Base-by-base conservation (phyloP, 2,329 filamentous ascomycete species). In the Trichoderma oligosporum region DNA sequence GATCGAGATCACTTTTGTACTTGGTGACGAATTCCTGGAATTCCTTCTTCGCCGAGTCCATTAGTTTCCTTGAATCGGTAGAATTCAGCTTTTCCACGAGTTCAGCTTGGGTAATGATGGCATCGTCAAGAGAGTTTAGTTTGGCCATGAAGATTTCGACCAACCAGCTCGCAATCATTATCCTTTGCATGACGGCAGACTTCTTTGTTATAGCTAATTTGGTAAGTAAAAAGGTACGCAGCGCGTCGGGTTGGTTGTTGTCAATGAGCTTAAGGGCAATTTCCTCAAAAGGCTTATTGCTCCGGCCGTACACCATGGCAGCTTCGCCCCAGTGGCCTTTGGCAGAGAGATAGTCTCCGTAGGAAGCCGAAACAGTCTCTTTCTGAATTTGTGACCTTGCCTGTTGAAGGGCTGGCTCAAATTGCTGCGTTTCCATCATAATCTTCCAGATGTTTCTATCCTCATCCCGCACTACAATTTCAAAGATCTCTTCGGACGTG, bases 81-180 rank as follows among this genome's bases (percentile, higher is more conserved):
- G 87, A 82, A 65, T 86, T 90, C 38, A 86, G 76, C 31, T 82
- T 84, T 61, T 91, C 89, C 1, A 85, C 82, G 20, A 93, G 74
- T 69, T 96, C 91, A 0, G 91, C 89, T 66, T 90, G 89, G 0
- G 92, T 95, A 36, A 92, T 88, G 62, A 97, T 93, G 2, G 89
- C 92, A 71, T 99, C 94, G 67, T 99, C 94, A 3, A 99, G 80
- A 3, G 89, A 87, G 69, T 99, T 97, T 39, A 99, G 81, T 73
- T 96, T 97, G 4, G 91, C 89, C 91, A 99, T 99, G 72, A 93
- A 99, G 2, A 97, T 82, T 71, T 99, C 94, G 8, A 97, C 81
- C 41, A 99, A 81, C 94, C 94, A 99, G 63, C 88, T 92, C 2
- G 93, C 89, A 63, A 97, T 86, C 91, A 99, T 96, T 62, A 89